Conservation (phyloP, 192 early-diverging fungal genomes). For the Podila horticola region DNA sequence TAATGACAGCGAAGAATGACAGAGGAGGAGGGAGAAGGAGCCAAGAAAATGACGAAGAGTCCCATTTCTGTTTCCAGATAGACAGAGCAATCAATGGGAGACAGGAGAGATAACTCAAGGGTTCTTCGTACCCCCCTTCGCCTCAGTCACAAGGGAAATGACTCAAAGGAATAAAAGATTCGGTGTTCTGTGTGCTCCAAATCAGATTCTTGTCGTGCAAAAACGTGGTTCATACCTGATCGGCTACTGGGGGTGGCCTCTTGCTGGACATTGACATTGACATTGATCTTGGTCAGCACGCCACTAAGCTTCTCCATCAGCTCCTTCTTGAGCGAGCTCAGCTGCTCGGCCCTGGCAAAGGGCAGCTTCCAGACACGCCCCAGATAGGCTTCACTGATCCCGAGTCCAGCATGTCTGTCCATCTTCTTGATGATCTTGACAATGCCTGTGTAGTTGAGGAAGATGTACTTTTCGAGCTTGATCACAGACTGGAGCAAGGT, state of each 20-base stretch:
- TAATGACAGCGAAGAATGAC: background rate
- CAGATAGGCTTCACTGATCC: conserved; percentile 75
- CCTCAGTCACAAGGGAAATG: background rate
- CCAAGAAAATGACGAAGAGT: too few species aligned
- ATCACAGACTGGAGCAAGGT: conserved; percentile 71
- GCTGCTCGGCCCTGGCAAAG: conserved; percentile 73
- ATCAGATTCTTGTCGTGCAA: background rate
- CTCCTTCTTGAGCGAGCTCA: conserved; percentile 74
- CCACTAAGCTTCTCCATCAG: conserved; percentile 72
- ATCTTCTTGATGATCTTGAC: conserved; percentile 90
- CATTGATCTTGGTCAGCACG: conserved; percentile 34
- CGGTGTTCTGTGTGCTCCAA: background rate
- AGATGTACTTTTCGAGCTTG: conserved; percentile 82
- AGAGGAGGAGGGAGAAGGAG: too few species aligned
- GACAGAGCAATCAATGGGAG: background rate
- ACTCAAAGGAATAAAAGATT: background rate
- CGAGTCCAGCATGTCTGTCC: conserved; percentile 84
- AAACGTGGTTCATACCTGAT: conserved; percentile 42
- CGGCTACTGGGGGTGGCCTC: conserved; percentile 27
- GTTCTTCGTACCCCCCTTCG: too few species aligned
- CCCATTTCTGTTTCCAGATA: too few species aligned
- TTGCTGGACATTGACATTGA: conserved; percentile 24
- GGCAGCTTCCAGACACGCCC: conserved; percentile 63
- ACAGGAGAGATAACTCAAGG: too few species aligned
- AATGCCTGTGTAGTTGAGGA: conserved; percentile 88